phyloP scores from a whole-genome alignment of 768 basidiomycete genomes.

The Trametes cinnabarina region DNA sequence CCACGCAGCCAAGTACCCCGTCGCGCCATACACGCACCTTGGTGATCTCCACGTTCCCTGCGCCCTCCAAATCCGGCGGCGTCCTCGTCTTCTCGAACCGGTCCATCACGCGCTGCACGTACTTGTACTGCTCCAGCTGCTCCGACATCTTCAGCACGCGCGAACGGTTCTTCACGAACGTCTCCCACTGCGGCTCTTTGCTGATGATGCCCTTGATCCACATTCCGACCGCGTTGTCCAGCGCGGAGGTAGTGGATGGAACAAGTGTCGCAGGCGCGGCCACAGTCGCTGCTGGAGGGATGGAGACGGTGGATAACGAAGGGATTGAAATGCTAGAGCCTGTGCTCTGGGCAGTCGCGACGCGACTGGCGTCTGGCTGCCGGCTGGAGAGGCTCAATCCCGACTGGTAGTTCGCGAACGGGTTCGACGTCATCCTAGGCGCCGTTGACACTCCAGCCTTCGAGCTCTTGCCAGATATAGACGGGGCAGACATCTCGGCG shows the following conservation, averaged over 20 bases:
- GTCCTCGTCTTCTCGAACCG: slow-evolving; percentile 43
- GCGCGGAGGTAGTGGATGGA: slow-evolving; percentile 23
- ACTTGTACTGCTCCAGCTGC: slow-evolving; percentile 44
- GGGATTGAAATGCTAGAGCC: slow-evolving; percentile 1
- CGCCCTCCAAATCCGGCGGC: slow-evolving; percentile 41
- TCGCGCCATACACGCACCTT: slow-evolving; percentile 45
- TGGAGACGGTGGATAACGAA: slow-evolving; percentile 9
- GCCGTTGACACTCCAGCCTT: background rate
- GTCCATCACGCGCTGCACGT: slow-evolving; percentile 51
- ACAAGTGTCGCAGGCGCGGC: slow-evolving; percentile 9
- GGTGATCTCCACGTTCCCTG: slow-evolving; percentile 38
- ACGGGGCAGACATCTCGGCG: background rate
- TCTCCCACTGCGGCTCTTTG: slow-evolving; percentile 43
- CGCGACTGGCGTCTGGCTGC: background rate
- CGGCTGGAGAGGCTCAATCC: background rate
- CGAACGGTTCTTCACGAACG: slow-evolving; percentile 46
- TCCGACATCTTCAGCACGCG: slow-evolving; percentile 20
- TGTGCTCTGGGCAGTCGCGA: background rate
- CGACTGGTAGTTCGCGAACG: slow-evolving; percentile 9
- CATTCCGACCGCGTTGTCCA: slow-evolving; percentile 41
- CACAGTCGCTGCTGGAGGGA: background rate
- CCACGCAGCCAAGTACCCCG: no score
- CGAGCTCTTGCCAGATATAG: background rate
- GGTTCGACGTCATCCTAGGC: background rate
- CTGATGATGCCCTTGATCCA: slow-evolving; percentile 46